phyloP scores from a whole-genome alignment of 2,329 filamentous ascomycete species.

The Talaromyces sp. region DNA sequence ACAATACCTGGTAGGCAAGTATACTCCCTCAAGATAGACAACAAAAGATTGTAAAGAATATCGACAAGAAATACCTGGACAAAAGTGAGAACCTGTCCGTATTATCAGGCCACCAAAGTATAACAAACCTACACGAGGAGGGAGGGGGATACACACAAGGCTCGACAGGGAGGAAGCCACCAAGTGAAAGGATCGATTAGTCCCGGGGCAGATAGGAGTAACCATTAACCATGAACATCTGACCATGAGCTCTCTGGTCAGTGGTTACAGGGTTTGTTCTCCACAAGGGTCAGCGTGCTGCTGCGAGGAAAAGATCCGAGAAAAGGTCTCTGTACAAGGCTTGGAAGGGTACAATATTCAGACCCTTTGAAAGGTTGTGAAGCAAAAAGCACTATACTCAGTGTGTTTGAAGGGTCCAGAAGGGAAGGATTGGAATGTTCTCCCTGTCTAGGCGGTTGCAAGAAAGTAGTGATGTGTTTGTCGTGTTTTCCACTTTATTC shows the following conservation, averaged over 20 bases:
- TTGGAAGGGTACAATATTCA: background rate
- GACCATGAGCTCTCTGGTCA: background rate
- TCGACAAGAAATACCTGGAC: background rate
- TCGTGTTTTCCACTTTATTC: background rate
- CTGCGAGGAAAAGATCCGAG: constrained; percentile 12
- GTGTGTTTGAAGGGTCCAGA: background rate
- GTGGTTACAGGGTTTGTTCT: background rate
- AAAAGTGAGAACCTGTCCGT: constrained; percentile 9
- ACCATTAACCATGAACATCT: background rate
- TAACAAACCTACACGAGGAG: constrained; percentile 12
- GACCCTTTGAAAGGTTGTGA: background rate
- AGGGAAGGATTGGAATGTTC: constrained; percentile 13
- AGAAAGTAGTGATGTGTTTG: background rate
- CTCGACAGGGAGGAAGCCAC: constrained; percentile 7
- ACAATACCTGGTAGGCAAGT: background rate
- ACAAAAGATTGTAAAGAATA: background rate
- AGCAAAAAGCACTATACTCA: no score
- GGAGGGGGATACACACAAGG: background rate
- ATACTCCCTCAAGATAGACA: background rate
- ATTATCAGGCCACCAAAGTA: constrained; percentile 12
- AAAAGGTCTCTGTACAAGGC: background rate
- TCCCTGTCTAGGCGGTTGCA: constrained; percentile 10
- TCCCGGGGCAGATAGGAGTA: background rate
- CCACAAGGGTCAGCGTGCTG: background rate
- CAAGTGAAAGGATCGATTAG: background rate